Conservation (phyloP, 2,329 filamentous ascomycete genomes). For the Lachnellula subtilissima region DNA sequence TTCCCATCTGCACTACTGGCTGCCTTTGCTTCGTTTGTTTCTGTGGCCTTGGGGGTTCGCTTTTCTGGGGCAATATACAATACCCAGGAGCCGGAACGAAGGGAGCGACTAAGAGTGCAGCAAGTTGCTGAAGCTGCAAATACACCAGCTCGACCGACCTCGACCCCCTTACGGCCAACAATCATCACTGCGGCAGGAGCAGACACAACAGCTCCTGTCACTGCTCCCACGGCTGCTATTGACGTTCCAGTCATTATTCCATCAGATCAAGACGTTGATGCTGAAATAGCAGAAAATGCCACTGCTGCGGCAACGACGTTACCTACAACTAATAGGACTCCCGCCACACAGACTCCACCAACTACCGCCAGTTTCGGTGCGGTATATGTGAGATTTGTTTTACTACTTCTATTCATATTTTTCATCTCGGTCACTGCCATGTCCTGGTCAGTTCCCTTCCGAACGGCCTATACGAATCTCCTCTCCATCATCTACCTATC, state of each 20-base stretch:
- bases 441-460: constrained; percentile 54
- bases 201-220: constrained; percentile 13
- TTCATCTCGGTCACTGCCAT: constrained; percentile 56
- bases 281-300: constrained; percentile 49
- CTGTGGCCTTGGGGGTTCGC: constrained; percentile 51
- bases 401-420: constrained; percentile 50
- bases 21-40: constrained; percentile 49
- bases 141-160: constrained; percentile 24
- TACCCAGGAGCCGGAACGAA: constrained; percentile 54
- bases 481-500: constrained; percentile 76
- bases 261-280: constrained; percentile 59
- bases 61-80: constrained; percentile 58
- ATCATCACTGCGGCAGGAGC: constrained; percentile 25
- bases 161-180: constrained; percentile 23
- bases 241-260: constrained; percentile 52
- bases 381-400: constrained; percentile 52
- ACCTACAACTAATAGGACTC: constrained; percentile 28
- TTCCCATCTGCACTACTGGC: constrained; percentile 54
- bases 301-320: constrained; percentile 21
- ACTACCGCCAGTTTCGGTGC: constrained; percentile 44
- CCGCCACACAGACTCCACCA: constrained; percentile 20
- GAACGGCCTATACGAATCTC: constrained; percentile 54
- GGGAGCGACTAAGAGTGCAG: constrained; percentile 31
- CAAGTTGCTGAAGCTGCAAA: constrained; percentile 24
- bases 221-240: constrained; percentile 1